Percentiles rank a stretch among this genome's conserved stretches.
Conservation (phyloP, 2,329 filamentous ascomycete genomes). For the Stenocarpella maydis region DNA sequence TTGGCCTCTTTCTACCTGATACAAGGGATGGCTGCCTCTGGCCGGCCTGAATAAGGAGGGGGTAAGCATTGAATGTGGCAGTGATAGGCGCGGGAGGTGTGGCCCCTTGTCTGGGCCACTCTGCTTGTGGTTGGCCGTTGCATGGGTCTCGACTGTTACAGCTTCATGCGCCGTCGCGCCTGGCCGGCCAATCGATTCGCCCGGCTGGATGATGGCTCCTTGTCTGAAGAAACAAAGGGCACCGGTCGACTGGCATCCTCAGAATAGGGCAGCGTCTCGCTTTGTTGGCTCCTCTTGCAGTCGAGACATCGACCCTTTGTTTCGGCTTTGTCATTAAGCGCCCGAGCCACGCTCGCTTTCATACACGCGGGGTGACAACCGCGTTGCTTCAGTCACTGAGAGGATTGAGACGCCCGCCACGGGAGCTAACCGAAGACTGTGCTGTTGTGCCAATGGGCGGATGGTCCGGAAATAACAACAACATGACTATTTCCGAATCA, state of each 20-base stretch:
- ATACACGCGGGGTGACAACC: neutral
- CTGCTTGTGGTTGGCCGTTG: slow-evolving; percentile 3
- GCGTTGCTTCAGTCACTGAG: neutral
- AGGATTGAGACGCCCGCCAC: neutral
- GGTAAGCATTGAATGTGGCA: slow-evolving; percentile 13
- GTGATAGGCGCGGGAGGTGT: slow-evolving; percentile 10
- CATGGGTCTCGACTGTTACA: slow-evolving; percentile 11
- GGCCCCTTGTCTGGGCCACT: no score
- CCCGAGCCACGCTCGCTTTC: neutral
- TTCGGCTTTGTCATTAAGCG: neutral
- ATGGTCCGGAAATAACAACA: neutral
- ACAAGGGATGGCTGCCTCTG: slow-evolving; percentile 19
- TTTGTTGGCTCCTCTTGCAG: neutral
- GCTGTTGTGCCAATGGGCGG: neutral
- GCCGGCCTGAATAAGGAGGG: slow-evolving; percentile 11
- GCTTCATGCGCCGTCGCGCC: slow-evolving; percentile 13
- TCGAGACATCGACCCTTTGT: neutral
- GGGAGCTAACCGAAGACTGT: neutral
- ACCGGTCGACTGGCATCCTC: neutral
- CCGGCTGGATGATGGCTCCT: neutral
- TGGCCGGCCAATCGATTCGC: slow-evolving; percentile 5
- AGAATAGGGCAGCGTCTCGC: slow-evolving; percentile 12
- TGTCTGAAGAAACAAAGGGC: neutral
- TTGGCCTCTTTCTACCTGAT: slow-evolving; percentile 13
- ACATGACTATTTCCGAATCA: neutral